Conservation (phyloP, 371 early-diverging fungal genomes). For the Phascolomyces articulosus region DNA sequence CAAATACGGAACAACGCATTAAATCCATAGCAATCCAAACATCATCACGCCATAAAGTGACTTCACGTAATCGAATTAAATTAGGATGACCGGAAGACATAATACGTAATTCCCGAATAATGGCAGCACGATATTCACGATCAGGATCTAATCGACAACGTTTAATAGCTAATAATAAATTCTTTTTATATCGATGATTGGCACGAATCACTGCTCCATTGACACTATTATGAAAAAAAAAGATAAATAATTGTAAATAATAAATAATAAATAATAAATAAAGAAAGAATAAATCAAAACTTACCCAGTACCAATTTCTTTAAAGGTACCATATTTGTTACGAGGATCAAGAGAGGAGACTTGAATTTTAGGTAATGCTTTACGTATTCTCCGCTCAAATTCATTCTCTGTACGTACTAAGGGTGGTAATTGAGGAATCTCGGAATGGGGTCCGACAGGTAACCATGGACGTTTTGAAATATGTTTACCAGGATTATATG, state of each 20-base stretch:
- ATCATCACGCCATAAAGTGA: constrained; percentile 50
- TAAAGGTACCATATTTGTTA: constrained; percentile 45
- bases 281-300: constrained; percentile 4
- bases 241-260: constrained; percentile 2
- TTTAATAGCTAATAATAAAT: constrained; percentile 47
- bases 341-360: constrained; percentile 46
- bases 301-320: constrained; percentile 59
- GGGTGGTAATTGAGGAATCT: constrained; percentile 48
- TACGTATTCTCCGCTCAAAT: constrained; percentile 46
- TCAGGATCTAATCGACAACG: constrained; percentile 52
- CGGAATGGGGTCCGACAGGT: constrained; percentile 37
- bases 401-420: constrained; percentile 40
- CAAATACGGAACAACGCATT: constrained; percentile 52
- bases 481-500: constrained; percentile 34
- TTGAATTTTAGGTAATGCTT: constrained; percentile 41
- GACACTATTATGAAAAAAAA: constrained; percentile 35
- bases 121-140: constrained; percentile 51
- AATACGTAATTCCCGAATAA: constrained; percentile 50
- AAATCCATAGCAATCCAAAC: constrained; percentile 60
- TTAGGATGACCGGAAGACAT: constrained; percentile 52
- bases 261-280: neutral
- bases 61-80: constrained; percentile 48
- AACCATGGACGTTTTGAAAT: constrained; percentile 53
- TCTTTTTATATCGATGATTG: constrained; percentile 43
- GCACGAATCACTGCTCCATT: constrained; percentile 53